phyloP scores from a whole-genome alignment of 257 asterid genomes.

The Solanum gandarillasii region DNA sequence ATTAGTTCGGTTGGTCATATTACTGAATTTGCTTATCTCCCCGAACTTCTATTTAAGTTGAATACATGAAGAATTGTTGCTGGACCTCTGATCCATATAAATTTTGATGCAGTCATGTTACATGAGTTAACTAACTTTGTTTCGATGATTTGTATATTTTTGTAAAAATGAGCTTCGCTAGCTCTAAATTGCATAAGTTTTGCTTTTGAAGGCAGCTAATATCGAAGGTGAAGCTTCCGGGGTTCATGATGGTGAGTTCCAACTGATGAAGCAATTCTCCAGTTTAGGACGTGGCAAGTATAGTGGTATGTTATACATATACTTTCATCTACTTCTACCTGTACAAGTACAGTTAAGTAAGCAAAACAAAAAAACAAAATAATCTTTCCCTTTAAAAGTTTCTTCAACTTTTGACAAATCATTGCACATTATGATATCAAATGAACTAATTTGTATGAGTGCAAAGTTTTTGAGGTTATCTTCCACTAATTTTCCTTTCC shows the following conservation, averaged over 20 bases:
- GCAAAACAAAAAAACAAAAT: not conserved
- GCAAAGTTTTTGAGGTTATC: not conserved
- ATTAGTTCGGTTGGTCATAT: not conserved
- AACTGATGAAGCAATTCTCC: conserved; percentile 51
- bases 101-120: not conserved
- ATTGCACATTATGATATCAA: not conserved
- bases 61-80: not conserved
- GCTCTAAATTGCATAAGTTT: not conserved
- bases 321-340: not conserved
- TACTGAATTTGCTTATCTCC: not conserved
- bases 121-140: not conserved
- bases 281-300: conserved; percentile 51
- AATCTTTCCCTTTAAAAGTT: not conserved
- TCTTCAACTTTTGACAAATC: not conserved
- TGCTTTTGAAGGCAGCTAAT: conserved; percentile 55
- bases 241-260: conserved; percentile 61
- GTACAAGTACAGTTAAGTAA: not conserved
- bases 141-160: not conserved
- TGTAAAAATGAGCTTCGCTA: no score
- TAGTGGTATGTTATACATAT: conserved; percentile 36
- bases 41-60: not conserved
- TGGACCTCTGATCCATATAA: not conserved
- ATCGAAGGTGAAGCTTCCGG: conserved; percentile 68
- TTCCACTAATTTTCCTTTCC: not conserved
- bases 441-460: not conserved